Evolutionary conservation across 441 rosid species (phyloP).

Genomic region (Syzygium syzygioides): DNA sequence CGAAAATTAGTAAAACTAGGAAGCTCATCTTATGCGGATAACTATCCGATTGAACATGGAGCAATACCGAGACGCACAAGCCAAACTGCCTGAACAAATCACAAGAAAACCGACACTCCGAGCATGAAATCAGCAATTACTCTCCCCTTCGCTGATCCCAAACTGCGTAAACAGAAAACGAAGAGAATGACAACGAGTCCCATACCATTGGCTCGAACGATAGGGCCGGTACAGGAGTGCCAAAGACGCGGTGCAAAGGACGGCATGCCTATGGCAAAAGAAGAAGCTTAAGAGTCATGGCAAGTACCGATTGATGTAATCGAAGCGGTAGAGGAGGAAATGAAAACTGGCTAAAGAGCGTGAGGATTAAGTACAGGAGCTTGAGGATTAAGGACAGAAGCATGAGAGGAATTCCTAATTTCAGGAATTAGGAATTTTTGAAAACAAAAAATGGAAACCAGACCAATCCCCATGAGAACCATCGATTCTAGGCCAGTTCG

Average conservation of each 20-base stretch:
- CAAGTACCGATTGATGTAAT: not conserved
- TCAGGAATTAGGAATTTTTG: not conserved
- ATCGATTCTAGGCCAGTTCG: not conserved
- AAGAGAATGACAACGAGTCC: not conserved
- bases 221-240: not conserved
- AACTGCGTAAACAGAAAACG: not conserved
- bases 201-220: slow-evolving; percentile 8
- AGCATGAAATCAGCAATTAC: not conserved
- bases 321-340: not conserved
- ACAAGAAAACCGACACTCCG: not conserved
- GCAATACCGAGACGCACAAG: not conserved
- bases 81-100: not conserved
- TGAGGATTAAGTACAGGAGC: not conserved
- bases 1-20: not conserved
- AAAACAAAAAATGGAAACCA: not conserved
- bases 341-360: not conserved
- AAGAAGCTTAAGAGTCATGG: slow-evolving; percentile 53
- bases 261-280: slow-evolving; percentile 27
- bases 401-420: not conserved
- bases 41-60: not conserved
- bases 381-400: not conserved
- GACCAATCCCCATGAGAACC: fast-evolving
- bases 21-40: not conserved
- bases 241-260: not conserved
- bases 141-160: not conserved